Evolutionary conservation across 139 green algal genomes (phyloP).

Genomic region (Micromonas pusilla): DNA sequence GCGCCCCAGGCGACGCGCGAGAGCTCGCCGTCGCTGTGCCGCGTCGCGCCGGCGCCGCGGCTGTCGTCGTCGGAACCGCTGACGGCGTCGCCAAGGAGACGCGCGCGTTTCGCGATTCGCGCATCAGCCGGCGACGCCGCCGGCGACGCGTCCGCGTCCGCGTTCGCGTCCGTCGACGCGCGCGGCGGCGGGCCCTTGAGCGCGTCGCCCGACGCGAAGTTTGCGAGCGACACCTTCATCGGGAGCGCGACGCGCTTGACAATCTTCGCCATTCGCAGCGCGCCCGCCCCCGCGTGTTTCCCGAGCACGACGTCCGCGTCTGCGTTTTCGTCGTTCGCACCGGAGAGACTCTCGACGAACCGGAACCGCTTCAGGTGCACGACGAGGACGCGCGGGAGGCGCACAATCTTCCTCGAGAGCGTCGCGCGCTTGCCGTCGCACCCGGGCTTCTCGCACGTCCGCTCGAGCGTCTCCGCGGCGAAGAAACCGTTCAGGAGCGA

Average conservation of each 20-base stretch:
- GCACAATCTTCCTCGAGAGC: background rate
- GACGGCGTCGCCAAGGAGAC: no score
- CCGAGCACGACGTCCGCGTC: background rate
- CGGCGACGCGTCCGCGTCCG: no score
- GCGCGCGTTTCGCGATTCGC: no score
- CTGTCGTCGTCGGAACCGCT: no score
- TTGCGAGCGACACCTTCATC: background rate
- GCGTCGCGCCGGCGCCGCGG: no score
- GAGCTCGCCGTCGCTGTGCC: no score
- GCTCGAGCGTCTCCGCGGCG: slow-evolving; percentile 13
- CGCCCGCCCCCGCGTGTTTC: no score
- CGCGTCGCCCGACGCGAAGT: background rate
- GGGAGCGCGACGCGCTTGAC: background rate
- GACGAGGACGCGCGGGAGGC: background rate
- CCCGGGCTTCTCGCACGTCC: background rate
- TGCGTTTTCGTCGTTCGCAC: background rate
- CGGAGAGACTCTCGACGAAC: background rate
- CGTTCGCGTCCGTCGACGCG: no score
- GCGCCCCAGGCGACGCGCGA: no score
- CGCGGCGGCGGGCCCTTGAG: no score
- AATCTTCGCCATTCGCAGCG: background rate
- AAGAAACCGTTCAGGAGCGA: background rate
- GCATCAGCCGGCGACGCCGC: no score
- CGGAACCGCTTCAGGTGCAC: slow-evolving; percentile 15
- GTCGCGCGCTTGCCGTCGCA: background rate